Percentiles rank a stretch among this genome's conserved stretches.
phyloP scores from a whole-genome alignment of 2,329 filamentous ascomycete genomes.

The Penicillium sumatraense region DNA sequence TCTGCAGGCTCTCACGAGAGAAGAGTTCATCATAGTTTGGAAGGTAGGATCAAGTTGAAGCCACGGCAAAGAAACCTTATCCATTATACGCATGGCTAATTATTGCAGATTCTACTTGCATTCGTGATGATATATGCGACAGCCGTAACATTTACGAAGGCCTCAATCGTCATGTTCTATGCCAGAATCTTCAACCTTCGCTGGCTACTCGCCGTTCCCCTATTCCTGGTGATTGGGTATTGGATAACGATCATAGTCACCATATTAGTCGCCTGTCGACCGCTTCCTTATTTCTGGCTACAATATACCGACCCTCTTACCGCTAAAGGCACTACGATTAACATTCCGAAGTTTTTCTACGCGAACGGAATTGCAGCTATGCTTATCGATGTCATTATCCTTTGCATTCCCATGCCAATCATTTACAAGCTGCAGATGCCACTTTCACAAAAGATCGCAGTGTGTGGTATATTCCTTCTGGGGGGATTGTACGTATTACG shows the following conservation, averaged over 20 bases:
- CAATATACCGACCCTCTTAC: conserved; percentile 2
- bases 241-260: conserved; percentile 14
- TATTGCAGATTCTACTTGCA: background rate
- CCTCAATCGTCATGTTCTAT: conserved; percentile 31
- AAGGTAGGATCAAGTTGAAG: too few species aligned
- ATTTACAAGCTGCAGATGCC: conserved; percentile 17
- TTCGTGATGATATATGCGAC: background rate
- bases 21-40: too few species aligned
- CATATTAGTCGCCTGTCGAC: conserved; percentile 7
- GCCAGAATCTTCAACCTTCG: conserved; percentile 24
- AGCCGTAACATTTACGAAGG: conserved; percentile 9
- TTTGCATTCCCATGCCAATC: conserved; percentile 15
- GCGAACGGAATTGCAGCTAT: conserved; percentile 18
- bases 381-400: conserved; percentile 17
- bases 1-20: too few species aligned
- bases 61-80: background rate
- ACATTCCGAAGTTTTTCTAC: conserved; percentile 16
- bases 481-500: conserved; percentile 7
- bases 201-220: conserved; percentile 13
- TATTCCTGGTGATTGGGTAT: conserved; percentile 17
- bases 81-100: background rate
- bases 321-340: conserved; percentile 13
- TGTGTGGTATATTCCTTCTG: conserved; percentile 15
- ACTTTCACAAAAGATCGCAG: conserved; percentile 15
- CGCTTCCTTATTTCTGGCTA: conserved; percentile 19